Evolutionary conservation across 140 eudicot genomes (phyloP).

Genomic region (Senecio squalidus): DNA sequence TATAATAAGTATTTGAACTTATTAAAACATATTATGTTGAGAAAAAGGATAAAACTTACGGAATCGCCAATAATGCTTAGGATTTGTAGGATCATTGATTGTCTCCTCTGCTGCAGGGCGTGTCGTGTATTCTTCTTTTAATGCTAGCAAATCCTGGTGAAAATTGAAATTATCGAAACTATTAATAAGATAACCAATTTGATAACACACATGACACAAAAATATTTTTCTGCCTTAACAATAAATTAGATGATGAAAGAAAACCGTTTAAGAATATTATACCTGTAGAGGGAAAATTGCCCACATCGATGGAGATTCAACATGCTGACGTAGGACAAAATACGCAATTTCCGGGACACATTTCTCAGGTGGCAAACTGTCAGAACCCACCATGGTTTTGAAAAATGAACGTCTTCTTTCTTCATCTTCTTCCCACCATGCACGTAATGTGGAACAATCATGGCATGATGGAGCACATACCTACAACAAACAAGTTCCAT

Average conservation of each 20-base stretch:
- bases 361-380: constrained; percentile 58
- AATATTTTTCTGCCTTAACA: not conserved
- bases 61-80: constrained; percentile 97
- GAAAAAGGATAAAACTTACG: constrained; percentile 42
- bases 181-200: not conserved
- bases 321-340: constrained; percentile 79
- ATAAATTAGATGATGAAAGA: not conserved
- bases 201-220: not conserved
- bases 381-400: constrained; percentile 68
- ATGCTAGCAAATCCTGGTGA: constrained; percentile 81
- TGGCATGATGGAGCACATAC: constrained; percentile 99
- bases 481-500: constrained; percentile 26
- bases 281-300: constrained; percentile 99
- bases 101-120: constrained; percentile 96
- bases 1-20: not conserved
- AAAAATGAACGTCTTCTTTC: constrained; percentile 83
- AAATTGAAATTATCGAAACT: too few species aligned
- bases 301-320: constrained; percentile 99
- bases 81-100: constrained; percentile 96
- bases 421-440: constrained; percentile 99
- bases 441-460: constrained; percentile 94
- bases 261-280: constrained; percentile 7
- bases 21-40: not conserved
- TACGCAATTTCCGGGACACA: constrained; percentile 81
- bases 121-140: constrained; percentile 79